phyloP scores from a whole-genome alignment of 1,139 yeast species.

The Saccharomycopsis phalli region DNA sequence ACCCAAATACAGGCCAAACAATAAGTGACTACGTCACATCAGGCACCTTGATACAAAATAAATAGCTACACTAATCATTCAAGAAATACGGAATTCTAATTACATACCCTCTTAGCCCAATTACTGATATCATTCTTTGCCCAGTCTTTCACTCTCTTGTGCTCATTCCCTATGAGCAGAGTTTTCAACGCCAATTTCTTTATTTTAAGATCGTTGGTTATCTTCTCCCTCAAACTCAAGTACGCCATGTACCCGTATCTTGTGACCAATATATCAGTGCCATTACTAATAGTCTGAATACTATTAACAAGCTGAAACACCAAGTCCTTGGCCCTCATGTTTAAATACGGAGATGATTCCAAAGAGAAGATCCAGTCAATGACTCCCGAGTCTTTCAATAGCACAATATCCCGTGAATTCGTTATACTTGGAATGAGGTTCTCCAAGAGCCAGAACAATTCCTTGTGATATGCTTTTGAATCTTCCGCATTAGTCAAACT shows the following conservation, averaged over 20 bases:
- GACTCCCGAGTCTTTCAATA: slow-evolving; percentile 43
- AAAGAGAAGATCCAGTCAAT: slow-evolving; percentile 63
- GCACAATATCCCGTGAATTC: slow-evolving; percentile 40
- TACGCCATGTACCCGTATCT: slow-evolving; percentile 50
- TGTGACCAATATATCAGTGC: slow-evolving; percentile 52
- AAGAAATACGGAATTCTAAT: neutral
- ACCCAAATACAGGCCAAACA: too few species aligned
- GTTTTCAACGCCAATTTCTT: slow-evolving; percentile 34
- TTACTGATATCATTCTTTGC: slow-evolving; percentile 39
- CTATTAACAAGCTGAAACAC: slow-evolving; percentile 38
- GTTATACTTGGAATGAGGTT: slow-evolving; percentile 39
- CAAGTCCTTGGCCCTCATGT: slow-evolving; percentile 32
- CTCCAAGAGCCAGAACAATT: slow-evolving; percentile 59
- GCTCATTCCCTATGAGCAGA: slow-evolving; percentile 33
- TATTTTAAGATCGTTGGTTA: neutral
- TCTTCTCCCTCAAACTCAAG: slow-evolving; percentile 30
- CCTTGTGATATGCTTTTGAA: slow-evolving; percentile 48
- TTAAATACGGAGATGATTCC: slow-evolving; percentile 40
- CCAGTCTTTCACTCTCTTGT: slow-evolving; percentile 58
- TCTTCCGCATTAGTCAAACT: slow-evolving; percentile 36
- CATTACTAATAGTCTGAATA: slow-evolving; percentile 47
- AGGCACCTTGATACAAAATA: too few species aligned
- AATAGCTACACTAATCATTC: too few species aligned
- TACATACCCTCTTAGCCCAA: slow-evolving; percentile 35
- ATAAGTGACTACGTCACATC: too few species aligned